Base-by-base conservation (phyloP, 2,329 filamentous ascomycete species). In the Colletotrichum aenigma region DNA sequence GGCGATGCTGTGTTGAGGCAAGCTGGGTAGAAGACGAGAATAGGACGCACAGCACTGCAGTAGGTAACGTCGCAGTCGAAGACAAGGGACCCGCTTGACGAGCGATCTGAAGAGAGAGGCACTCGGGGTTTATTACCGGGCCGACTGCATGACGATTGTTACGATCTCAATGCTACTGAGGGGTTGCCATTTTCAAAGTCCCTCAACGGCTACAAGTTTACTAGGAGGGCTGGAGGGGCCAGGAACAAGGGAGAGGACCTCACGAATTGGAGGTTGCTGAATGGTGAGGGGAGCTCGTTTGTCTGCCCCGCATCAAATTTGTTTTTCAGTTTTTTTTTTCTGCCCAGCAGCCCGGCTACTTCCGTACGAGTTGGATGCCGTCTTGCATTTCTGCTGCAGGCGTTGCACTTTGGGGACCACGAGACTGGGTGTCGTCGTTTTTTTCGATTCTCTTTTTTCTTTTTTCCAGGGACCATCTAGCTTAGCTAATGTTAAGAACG, bases 281-380 rank as follows among this genome's bases (percentile, higher is more conserved):
- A 21, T 48, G 18, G 43, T 48, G 43, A 48, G 43, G 43, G 43
- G 43, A 48, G 43, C 43, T 48, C 43, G 43, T 48, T 48, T 21
- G 43, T 21, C n/a, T 65, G 66, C 71, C 71, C 71, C 58, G 71
- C 58, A 56, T 66, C 18, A 52, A 48, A 48, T 21, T 69, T 21
- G n/a, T 30, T 76, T 79, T 81, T 83, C 18, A 7, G 21, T 18
- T 58, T 26, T 82, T 80, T 36, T 79, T 76, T 66, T 76, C 72
- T 72, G 78, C 77, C 66, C 75, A 80, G 79, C 80, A 80, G 48
- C 64, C 32, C 58, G 62, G 72, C 36, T 62, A 43, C 26, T 67
- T 72, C 69, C 68, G n/a, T 32, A 16, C 48, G 56, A 62, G 66
- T 58, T 38, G 28, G n/a, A 48, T 12, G 10, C 43, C 43, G 43